Evolutionary conservation across 805 yeast genomes (phyloP).

Genomic region (Ogataea degrootiae): DNA sequence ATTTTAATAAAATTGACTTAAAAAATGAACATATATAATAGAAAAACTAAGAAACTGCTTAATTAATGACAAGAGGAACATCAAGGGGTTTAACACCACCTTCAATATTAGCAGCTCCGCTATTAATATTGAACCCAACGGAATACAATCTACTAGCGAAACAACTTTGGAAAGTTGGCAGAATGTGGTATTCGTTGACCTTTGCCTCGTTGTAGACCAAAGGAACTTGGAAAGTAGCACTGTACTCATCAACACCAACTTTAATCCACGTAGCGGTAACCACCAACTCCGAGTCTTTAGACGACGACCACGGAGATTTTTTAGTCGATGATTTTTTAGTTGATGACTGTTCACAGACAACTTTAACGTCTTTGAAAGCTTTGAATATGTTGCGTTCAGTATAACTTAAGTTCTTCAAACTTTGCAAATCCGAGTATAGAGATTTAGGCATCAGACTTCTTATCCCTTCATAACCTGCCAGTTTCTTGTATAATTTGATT

Average conservation of each 20-base stretch:
- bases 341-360: constrained; percentile 3
- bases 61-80: constrained; percentile 7
- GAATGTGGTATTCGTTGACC: constrained; percentile 42
- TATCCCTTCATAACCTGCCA: not conserved
- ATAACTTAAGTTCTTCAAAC: constrained; percentile 17
- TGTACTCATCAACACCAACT: not conserved
- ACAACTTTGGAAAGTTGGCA: constrained; percentile 64
- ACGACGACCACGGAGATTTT: too few species aligned
- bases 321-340: too few species aligned
- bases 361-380: not conserved
- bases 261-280: not conserved
- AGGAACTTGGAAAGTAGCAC: constrained; percentile 6
- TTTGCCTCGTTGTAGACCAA: constrained; percentile 1
- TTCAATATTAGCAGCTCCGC: constrained; percentile 1
- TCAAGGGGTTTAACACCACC: not conserved
- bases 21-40: not conserved
- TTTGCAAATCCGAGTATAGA: constrained; percentile 25
- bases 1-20: not conserved
- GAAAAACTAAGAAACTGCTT: not conserved
- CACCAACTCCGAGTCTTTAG: too few species aligned
- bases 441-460: constrained; percentile 5
- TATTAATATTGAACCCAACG: constrained; percentile 10
- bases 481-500: not conserved
- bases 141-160: constrained; percentile 55
- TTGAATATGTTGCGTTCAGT: constrained; percentile 4